Base-by-base conservation (phyloP, 2,329 filamentous ascomycete genomes). In the Exophiala sp. region DNA sequence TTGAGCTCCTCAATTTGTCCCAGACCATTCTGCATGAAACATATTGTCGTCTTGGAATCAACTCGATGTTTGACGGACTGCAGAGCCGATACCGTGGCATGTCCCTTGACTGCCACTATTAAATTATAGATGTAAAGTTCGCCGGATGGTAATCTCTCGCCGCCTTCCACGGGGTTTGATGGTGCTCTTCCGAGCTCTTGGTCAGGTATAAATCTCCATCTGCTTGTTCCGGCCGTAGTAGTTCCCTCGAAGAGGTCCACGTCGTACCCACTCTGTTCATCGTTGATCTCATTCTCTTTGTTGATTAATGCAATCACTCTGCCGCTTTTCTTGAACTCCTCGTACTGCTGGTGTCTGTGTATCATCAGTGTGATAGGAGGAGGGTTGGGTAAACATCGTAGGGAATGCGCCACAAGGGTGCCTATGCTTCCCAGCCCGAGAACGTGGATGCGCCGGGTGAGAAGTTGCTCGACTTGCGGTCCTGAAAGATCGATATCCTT, bases 351-450 rank as follows among this genome's bases (percentile, higher is more conserved):
- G 29, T 66, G 66, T 29, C 73, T 75, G 62, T 89, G 85, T 29
- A 95, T 75, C n/a, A 95, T 76, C 4, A 96, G 75, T 0, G 88
- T 91, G 30, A 95, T 77, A 0, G 86, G 86, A 3, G 88, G 87
- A 2, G 78, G 75, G 16, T 78, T 68, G 6, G 74, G 72, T 7
- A 81, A 71, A 16, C 77, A 74, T 18, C 80, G 78, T 9, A 96
- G 72, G 18, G 81, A 80, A 63, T 84, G 82, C 21, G 90, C 88
- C 56, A 90, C 80, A 21, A 96, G 79, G 37, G 81, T 81, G 11
- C 89, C 90, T 10, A 95, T 74, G 63, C 88, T 94, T 29, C 90
- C 90, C 9, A 86, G 65, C 9, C 91, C 90, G 2, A 95, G 70
- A 41, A 96, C 76, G 62, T 93, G 81, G 54, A 95, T 83, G 27